These are phyloP conservation scores for Coemansia asiatica DNA, from an alignment of 192 early-diverging fungal genomes.

Conservation along the genomic window DNA sequence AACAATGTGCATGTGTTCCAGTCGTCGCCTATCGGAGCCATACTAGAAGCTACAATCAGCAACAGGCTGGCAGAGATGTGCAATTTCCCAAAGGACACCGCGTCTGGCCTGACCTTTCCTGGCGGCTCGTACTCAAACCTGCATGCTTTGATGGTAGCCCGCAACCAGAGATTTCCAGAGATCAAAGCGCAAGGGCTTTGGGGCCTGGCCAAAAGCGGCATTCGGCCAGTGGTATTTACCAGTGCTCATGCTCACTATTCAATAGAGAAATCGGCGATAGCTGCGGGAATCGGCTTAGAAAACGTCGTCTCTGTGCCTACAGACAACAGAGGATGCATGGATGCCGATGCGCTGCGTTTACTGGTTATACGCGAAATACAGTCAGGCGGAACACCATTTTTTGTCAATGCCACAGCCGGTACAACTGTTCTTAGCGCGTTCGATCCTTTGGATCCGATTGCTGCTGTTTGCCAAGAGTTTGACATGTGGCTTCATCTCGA, in stretches of 20 bases:
- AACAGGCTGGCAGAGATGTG: constrained; percentile 29
- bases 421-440: constrained; percentile 84
- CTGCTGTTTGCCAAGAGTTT: constrained; percentile 59
- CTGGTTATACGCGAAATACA: constrained; percentile 46
- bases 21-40: constrained; percentile 67
- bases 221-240: constrained; percentile 64
- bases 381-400: constrained; percentile 65
- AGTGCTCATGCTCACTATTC: constrained; percentile 73
- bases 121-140: constrained; percentile 77
- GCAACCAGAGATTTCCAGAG: constrained; percentile 64
- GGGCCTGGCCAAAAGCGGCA: constrained; percentile 16
- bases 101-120: constrained; percentile 68
- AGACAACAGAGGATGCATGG: constrained; percentile 65
- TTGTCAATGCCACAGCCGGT: constrained; percentile 80
- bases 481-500: constrained; percentile 77
- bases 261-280: constrained; percentile 70
- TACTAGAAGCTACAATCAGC: constrained; percentile 68
- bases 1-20: constrained; percentile 77
- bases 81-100: constrained; percentile 31
- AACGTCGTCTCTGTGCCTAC: constrained; percentile 66
- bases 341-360: constrained; percentile 54
- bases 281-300: constrained; percentile 70
- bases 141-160: constrained; percentile 72
- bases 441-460: constrained; percentile 67
- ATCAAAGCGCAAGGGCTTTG: constrained; percentile 58